Evolutionary conservation across 768 basidiomycete genomes (phyloP).

Genomic region (Cantharellus anzutake): DNA sequence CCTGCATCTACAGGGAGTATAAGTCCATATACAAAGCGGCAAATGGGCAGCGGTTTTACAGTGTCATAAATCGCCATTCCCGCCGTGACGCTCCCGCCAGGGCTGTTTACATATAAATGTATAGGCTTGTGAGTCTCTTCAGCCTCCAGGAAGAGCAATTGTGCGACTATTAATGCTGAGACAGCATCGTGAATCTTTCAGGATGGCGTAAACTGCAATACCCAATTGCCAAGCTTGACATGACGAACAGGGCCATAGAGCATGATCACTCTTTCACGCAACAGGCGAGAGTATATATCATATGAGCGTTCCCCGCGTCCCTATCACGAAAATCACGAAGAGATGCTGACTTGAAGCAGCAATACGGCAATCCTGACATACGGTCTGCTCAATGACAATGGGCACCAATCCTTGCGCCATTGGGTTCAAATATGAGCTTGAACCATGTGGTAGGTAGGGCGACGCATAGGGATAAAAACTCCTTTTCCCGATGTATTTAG

Average conservation of each 20-base stretch:
- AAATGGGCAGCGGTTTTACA: slow-evolving; percentile 26
- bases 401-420: slow-evolving; percentile 36
- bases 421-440: not conserved
- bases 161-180: slow-evolving; percentile 75
- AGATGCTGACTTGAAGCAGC: slow-evolving; percentile 5
- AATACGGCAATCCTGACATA: slow-evolving; percentile 18
- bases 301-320: slow-evolving; percentile 79
- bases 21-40: not conserved
- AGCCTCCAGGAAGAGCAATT: slow-evolving; percentile 88
- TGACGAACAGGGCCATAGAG: slow-evolving; percentile 61
- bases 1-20: slow-evolving; percentile 40
- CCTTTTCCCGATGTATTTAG: no score
- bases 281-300: slow-evolving; percentile 87
- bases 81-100: slow-evolving; percentile 89
- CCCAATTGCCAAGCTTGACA: slow-evolving; percentile 14
- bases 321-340: slow-evolving; percentile 18
- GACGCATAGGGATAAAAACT: no score
- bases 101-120: slow-evolving; percentile 92
- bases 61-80: slow-evolving; percentile 97
- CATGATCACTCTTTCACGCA: slow-evolving; percentile 91
- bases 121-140: slow-evolving; percentile 90
- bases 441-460: not conserved
- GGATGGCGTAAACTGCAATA: not conserved
- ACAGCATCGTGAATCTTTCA: slow-evolving; percentile 73
- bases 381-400: slow-evolving; percentile 87